Conservation (phyloP, 352 stramenopile genomes). For the Phytophthora sp. region DNA sequence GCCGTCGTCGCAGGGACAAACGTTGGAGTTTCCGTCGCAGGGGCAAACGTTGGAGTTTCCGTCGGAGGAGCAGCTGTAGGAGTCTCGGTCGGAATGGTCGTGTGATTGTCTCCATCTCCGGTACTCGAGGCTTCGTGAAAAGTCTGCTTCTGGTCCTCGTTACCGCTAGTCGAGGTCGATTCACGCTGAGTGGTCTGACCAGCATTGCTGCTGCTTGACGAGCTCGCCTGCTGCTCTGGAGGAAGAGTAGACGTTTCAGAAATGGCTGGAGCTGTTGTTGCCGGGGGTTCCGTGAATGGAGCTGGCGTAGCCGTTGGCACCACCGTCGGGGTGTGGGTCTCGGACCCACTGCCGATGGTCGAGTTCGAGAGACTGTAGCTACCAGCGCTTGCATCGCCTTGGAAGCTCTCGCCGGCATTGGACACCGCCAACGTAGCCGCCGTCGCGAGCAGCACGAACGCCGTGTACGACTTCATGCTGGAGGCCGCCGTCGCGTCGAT, state of each 20-base stretch:
- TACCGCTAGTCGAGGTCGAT: no score
- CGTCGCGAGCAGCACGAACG: constrained; percentile 9
- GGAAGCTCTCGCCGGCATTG: constrained; percentile 7
- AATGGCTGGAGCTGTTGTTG: not conserved
- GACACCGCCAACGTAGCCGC: constrained; percentile 2
- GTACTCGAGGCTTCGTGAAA: no score
- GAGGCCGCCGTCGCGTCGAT: not conserved
- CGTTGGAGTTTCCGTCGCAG: constrained; percentile 5
- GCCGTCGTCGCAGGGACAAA: not conserved
- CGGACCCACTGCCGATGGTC: constrained; percentile 2
- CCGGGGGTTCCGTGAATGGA: constrained; percentile 7
- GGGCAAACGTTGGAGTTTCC: not conserved
- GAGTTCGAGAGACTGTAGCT: constrained; percentile 6
- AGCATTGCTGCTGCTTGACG: not conserved
- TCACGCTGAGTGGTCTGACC: no score
- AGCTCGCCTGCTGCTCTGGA: not conserved
- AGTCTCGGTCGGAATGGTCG: no score
- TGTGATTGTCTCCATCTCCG: no score
- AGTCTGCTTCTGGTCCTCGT: no score
- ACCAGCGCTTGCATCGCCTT: constrained; percentile 1
- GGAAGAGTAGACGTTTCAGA: not conserved
- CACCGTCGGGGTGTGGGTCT: constrained; percentile 4
- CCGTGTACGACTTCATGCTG: constrained; percentile 20
- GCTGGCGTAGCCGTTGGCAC: constrained; percentile 15
- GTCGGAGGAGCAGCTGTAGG: no score